Conservation (phyloP, 2,329 filamentous ascomycete genomes). For the Neonectria neomacrospora region DNA sequence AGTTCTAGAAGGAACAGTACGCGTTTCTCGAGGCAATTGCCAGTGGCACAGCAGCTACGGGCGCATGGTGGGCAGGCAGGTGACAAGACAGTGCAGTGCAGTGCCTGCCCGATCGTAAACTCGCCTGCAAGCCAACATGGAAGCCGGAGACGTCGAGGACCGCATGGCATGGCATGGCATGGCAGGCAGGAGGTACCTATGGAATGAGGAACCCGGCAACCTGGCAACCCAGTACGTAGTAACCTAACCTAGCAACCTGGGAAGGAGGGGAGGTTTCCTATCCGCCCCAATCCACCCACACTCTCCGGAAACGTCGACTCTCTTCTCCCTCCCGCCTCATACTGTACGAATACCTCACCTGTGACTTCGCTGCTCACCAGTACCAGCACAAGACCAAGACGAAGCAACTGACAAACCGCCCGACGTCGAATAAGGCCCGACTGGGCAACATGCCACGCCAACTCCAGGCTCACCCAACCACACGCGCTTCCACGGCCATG, state of each 20-base stretch:
- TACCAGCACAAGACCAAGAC: background rate
- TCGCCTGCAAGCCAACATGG: background rate
- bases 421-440: conserved; percentile 21
- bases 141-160: too few relatives aligned
- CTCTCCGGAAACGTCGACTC: background rate
- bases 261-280: background rate
- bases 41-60: background rate
- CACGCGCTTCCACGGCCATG: conserved; percentile 31
- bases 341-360: background rate
- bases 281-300: background rate
- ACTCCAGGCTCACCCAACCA: conserved; percentile 27
- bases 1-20: background rate
- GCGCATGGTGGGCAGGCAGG: background rate
- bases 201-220: background rate
- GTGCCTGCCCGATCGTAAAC: background rate
- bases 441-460: conserved; percentile 25
- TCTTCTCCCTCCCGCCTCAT: background rate
- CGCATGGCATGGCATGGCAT: background rate
- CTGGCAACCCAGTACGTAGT: too few relatives aligned
- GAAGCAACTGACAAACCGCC: conserved; percentile 1
- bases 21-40: background rate
- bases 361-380: background rate
- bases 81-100: background rate
- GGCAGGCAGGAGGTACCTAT: background rate
- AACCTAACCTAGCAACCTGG: too few relatives aligned